Evolutionary conservation across 371 early-diverging fungal genomes (phyloP), one percentile per base, ranked within the genome.

Genomic region (Lichtheimia ornata): DNA sequence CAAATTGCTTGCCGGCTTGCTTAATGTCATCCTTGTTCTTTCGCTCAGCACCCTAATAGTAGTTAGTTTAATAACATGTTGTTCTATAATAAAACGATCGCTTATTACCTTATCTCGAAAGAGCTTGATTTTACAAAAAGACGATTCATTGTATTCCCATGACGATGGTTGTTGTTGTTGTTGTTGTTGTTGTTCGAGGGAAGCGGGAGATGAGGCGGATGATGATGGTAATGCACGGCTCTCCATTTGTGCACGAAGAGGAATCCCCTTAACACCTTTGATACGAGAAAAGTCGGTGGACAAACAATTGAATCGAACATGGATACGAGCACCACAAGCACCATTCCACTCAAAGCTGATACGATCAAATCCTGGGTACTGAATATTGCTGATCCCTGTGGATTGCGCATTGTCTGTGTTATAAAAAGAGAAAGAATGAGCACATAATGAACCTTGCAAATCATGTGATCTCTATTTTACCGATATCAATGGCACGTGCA

Each of bases 261-360:
- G 90, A 44, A 91, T 91, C 0, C 93, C 93, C 67, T 91, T 93
- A 64, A 93, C 91, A 13, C 93, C 93, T 67, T 93, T 93, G 71
- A 91, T 88, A 14, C 90, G 71, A 14, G 90, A 88, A 62, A 93
- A 93, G 57, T 93, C 93, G 4, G 93, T 93, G 1, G 92, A 91
- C 3, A 92, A 68, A 59, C 91, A 91, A 66, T 90, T 87, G 66
- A 92, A 90, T 47, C 85, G 84, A 15, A 91, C 61, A 69, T 82
- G 80, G 25, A 91, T 70, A 52, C 86, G 89, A 25, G 90, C 89
- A 11, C 90, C 88, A 22, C 82, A 75, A 17, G 78, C 66, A 5
- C 90, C 88, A 58, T 90, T 84, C 91, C 91, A 91, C 49, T 85
- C 85, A 70, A 91, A 87, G 6, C 84, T 72, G 15, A 89, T 79